Base-by-base conservation (phyloP, 257 asterid species). In the Fraxinus excelsior region DNA sequence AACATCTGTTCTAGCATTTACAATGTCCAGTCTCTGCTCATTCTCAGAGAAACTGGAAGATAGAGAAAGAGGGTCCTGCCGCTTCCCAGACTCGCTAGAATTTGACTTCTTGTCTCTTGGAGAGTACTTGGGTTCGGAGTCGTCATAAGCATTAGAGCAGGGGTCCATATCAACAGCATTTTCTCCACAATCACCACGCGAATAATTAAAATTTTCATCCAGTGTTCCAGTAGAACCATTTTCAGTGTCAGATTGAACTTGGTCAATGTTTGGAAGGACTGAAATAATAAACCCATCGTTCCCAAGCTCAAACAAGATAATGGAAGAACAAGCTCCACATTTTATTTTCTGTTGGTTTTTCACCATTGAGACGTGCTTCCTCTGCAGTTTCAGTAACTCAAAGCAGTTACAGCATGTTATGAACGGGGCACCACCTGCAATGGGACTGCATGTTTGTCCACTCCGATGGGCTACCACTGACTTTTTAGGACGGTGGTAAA, bases 381-480 rank as follows among this genome's bases (percentile, higher is more conserved):
- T 86, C 21, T 94, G 85, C 46, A 95, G 80, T 77, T 80, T 91
- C 84, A 95, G 86, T 68, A 91, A 42, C 91, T 90, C 97, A 68
- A 85, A 93, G 91, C 99, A 95, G 78, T 84, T 89, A 75, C 86
- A 85, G 86, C 99, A 95, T n/a, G 94, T 82, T 78, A 93, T 73
- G 31, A 93, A 88, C 4, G 99, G 99, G 70, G 99, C 96, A 51
- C 97, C 99, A 60, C 99, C 98, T 35, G 93, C 91, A 60, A 95
- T 73, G 38, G 99, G 90, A 81, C 79, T 79, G 79, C 78, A 76
- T 68, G 82, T 76, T 18, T 75, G 84, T 58, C 83, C 89, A 46
- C 80, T 77, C 72, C 86, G 85, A 42, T 75, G 88, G 73, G 86
- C 64, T 7, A 82, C 86, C 49, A 78, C 85, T 75, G 85, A 73